Percentiles rank a stretch among this genome's conserved stretches.
These are phyloP conservation scores for Fagus crenata DNA, from an alignment of 306 rosid species.

Conservation along the genomic window DNA sequence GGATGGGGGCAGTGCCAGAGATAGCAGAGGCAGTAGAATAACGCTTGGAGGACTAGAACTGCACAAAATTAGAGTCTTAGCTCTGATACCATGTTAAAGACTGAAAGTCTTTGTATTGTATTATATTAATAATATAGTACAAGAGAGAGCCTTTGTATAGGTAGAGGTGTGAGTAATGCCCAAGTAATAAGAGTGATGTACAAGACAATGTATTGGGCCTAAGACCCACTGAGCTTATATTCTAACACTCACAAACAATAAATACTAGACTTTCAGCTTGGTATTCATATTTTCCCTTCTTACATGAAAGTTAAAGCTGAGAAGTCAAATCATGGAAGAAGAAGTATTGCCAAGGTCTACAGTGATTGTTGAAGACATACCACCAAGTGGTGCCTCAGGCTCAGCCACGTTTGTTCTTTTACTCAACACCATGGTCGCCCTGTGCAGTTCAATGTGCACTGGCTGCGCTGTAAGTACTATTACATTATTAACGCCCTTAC, in stretches of 20 bases:
- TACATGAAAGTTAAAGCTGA: not conserved
- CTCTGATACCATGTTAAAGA: too few relatives aligned
- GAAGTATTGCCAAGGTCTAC: constrained; percentile 42
- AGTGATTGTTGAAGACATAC: not conserved
- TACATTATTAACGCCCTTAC: not conserved
- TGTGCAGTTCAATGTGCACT: constrained; percentile 67
- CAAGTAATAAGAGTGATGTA: too few relatives aligned
- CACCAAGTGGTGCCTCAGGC: not conserved
- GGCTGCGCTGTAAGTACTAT: constrained; percentile 63
- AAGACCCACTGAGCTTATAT: too few relatives aligned
- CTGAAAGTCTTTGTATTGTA: too few relatives aligned
- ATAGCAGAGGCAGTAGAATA: too few relatives aligned
- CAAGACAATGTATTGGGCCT: too few relatives aligned
- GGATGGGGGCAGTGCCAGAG: too few relatives aligned
- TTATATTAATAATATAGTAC: too few relatives aligned
- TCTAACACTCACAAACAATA: not conserved
- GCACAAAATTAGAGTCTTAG: too few relatives aligned
- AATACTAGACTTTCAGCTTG: not conserved
- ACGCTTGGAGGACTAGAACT: too few relatives aligned
- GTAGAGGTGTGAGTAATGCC: too few relatives aligned
- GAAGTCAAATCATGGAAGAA: constrained; percentile 11
- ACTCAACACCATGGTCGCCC: constrained; percentile 61
- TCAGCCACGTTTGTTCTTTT: constrained; percentile 41
- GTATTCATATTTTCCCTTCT: not conserved
- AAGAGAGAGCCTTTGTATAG: too few relatives aligned